Evolutionary conservation across 2,329 filamentous ascomycete species (phyloP).

Genomic region (Cladophialophora carrionii): DNA sequence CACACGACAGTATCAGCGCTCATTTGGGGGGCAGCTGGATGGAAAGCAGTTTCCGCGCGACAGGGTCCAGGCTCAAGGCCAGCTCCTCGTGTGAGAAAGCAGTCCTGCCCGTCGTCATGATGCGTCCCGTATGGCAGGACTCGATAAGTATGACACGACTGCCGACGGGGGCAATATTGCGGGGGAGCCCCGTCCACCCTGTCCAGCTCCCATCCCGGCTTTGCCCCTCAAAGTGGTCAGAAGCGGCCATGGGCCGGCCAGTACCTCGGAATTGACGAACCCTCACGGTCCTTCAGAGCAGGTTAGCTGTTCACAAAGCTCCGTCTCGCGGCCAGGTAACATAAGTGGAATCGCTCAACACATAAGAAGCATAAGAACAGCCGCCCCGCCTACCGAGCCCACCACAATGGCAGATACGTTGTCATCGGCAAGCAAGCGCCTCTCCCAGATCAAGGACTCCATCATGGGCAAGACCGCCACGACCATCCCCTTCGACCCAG

Average conservation of each 20-base stretch:
- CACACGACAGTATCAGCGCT: neutral
- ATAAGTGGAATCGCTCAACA: neutral
- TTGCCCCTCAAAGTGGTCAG: neutral
- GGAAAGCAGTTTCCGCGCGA: neutral
- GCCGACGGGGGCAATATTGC: neutral
- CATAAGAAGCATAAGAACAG: neutral
- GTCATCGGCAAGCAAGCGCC: conserved; percentile 38
- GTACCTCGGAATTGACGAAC: conserved; percentile 1
- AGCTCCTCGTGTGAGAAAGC: neutral
- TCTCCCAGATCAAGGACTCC: conserved; percentile 52
- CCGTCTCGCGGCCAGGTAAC: neutral
- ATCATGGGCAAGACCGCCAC: conserved; percentile 52
- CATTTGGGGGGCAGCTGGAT: neutral
- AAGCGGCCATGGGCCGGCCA: neutral
- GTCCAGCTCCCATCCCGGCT: neutral
- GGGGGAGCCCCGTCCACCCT: neutral
- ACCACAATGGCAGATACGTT: conserved; percentile 30
- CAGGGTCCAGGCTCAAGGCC: neutral
- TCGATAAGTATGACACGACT: neutral
- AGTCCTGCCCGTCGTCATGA: neutral
- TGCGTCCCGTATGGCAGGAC: neutral
- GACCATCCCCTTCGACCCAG: conserved; percentile 59
- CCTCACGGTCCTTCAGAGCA: neutral
- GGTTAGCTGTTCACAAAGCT: neutral
- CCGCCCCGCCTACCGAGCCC: neutral